Base-by-base conservation (phyloP, 2,329 filamentous ascomycete genomes). In the Fusarium protoensiforme region DNA sequence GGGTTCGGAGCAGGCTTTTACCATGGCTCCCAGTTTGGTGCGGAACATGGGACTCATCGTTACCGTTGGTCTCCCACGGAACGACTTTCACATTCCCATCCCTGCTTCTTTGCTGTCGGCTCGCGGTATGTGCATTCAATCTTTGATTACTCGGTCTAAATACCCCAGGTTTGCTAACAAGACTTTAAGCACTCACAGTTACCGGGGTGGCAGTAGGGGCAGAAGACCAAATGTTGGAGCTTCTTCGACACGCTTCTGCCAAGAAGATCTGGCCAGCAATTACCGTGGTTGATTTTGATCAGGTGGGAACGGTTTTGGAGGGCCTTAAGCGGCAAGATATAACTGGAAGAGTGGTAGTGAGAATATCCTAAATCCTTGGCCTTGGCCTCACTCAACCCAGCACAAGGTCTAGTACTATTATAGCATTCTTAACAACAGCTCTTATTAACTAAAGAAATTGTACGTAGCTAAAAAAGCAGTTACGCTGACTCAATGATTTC, bases 71-170 rank as follows among this genome's bases (percentile, higher is more conserved):
- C 31, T 81, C 0, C 80, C 80, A 0, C 64, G 62, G 0, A 77
- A 79, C 8, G 78, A 80, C 8, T 81, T 79, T 4, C 69, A 63
- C 0, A 65, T 81, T 5, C 79, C 80, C 0, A 60, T 81, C 0
- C 65, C 78, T 1, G 77, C 71, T 8, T 69, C 78, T 0, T 18
- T 77, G 4, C 78, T 72, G 2, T 77, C 78, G 0, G 77, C 78
- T 2, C 58, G 76, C 31, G 66, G 75, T 78, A 46, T 33, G 60
- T 24, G 0, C 0, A 4, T 7, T 4, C 4, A 1, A 4, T 1
- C 2, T 16, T 46, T n/a, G 10, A 51, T 5, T 24, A 8, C 5
- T 2, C 14, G 22, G 22, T 6, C 22, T 5, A 24, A 18, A 27
- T 24, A 14, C 13, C 18, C 4, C 43, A 10, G 5, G 24, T 7